Conservation (phyloP, 164 flowering plant species). For the Vitis cinerea region DNA sequence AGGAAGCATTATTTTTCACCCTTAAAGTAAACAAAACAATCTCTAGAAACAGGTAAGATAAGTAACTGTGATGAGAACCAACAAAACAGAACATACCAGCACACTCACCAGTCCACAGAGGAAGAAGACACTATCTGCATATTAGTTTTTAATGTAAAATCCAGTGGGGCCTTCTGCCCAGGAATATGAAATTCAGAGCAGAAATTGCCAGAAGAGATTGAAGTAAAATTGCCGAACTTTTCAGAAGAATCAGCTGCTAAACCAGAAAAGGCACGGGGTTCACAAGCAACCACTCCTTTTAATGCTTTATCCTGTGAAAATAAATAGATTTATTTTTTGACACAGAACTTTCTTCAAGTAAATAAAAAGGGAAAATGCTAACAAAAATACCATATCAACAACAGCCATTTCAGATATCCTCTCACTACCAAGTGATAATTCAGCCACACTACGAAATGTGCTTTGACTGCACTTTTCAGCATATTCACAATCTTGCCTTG, state of each 20-base stretch:
- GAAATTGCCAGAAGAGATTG: slow-evolving; percentile 24
- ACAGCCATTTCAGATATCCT: slow-evolving; percentile 27
- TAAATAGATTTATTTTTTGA: neutral
- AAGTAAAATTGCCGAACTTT: slow-evolving; percentile 26
- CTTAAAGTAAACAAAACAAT: neutral
- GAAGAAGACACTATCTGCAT: slow-evolving; percentile 71
- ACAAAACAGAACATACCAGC: neutral
- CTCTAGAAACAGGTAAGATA: neutral
- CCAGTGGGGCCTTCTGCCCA: slow-evolving; percentile 68
- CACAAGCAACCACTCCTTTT: slow-evolving; percentile 64
- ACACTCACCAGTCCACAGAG: slow-evolving; percentile 71
- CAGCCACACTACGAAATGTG: slow-evolving; percentile 66
- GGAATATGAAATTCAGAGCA: slow-evolving; percentile 47
- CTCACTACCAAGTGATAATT: slow-evolving; percentile 57
- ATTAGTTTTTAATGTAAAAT: slow-evolving; percentile 75
- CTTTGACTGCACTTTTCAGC: slow-evolving; percentile 47
- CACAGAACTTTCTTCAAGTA: neutral
- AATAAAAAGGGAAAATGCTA: neutral
- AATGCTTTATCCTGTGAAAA: slow-evolving; percentile 57
- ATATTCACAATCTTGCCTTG: slow-evolving; percentile 24
- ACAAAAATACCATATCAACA: slow-evolving; percentile 67
- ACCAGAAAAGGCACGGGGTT: slow-evolving; percentile 27
- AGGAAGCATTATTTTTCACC: neutral
- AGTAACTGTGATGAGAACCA: neutral
- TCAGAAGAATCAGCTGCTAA: slow-evolving; percentile 33